Percentiles rank a stretch among this genome's conserved stretches.
Conservation (phyloP, 2,329 filamentous ascomycete species). For the Orbilia oligospora region DNA sequence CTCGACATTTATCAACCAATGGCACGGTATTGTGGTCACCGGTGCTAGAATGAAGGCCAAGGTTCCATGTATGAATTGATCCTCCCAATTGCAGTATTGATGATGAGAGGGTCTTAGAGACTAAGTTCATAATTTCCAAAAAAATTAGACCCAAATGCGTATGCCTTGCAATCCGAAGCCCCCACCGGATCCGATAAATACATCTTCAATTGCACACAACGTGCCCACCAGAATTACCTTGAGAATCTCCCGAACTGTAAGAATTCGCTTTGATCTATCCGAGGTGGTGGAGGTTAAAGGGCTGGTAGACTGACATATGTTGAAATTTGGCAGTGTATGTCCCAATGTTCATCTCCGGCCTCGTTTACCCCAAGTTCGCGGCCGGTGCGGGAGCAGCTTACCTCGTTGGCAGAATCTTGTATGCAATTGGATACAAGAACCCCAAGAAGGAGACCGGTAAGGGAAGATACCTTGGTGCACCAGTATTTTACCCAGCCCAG, state of each 20-base stretch:
- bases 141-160: conserved; percentile 70
- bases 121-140: not conserved
- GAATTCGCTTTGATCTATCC: not conserved
- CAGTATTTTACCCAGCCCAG: conserved; percentile 32
- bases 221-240: conserved; percentile 75
- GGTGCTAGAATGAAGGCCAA: conserved; percentile 71
- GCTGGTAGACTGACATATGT: not conserved
- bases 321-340: conserved; percentile 49
- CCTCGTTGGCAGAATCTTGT: conserved; percentile 71
- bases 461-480: conserved; percentile 62
- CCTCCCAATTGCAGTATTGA: not conserved
- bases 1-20: conserved; percentile 73
- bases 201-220: conserved; percentile 77
- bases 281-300: not conserved
- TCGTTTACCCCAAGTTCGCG: conserved; percentile 71
- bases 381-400: conserved; percentile 72
- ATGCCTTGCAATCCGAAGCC: conserved; percentile 72
- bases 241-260: conserved; percentile 71
- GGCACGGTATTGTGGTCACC: conserved; percentile 71
- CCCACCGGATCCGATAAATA: conserved; percentile 72
- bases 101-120: not conserved
- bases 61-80: conserved; percentile 69
- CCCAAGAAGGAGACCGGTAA: conserved; percentile 54
- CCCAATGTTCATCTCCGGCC: conserved; percentile 69
- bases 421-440: conserved; percentile 72